phyloP scores from a whole-genome alignment of 345 rosid genomes.

The Pugionium dolabratum region DNA sequence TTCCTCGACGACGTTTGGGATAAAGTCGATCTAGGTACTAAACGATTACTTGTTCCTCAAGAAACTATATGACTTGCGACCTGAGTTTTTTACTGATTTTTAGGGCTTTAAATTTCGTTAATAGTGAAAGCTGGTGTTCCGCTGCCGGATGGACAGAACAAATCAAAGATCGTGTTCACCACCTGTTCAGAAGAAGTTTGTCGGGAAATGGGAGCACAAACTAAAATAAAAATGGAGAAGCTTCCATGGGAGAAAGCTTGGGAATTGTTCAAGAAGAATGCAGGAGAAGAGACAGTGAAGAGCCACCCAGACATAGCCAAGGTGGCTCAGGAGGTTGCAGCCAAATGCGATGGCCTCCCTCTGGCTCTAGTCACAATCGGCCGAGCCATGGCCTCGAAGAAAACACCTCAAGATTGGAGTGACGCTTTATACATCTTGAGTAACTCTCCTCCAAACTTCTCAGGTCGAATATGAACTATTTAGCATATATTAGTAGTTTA shows the following conservation, averaged over 20 bases:
- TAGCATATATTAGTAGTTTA: not conserved
- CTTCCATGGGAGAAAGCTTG: slow-evolving; percentile 39
- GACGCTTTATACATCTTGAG: slow-evolving; percentile 43
- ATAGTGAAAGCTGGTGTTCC: slow-evolving; percentile 41
- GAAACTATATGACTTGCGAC: not conserved
- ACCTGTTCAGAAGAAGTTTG: slow-evolving; percentile 45
- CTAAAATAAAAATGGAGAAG: slow-evolving; percentile 38
- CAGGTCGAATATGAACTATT: slow-evolving; percentile 24
- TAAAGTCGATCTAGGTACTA: slow-evolving; percentile 36
- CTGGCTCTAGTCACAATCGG: slow-evolving; percentile 44
- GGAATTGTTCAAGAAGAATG: slow-evolving; percentile 44
- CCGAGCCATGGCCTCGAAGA: slow-evolving; percentile 45
- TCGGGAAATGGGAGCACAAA: slow-evolving; percentile 41
- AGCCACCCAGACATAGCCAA: slow-evolving; percentile 42
- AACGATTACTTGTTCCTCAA: not conserved
- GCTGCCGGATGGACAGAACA: slow-evolving; percentile 28
- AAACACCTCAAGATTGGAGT: slow-evolving; percentile 42
- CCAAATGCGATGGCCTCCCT: slow-evolving; percentile 41
- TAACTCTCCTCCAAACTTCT: slow-evolving; percentile 44
- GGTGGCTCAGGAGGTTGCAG: slow-evolving; percentile 41
- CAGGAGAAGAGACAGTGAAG: slow-evolving; percentile 36
- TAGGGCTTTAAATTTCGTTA: not conserved
- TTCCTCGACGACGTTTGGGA: slow-evolving; percentile 48
- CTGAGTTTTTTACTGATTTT: not conserved
- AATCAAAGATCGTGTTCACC: slow-evolving; percentile 43